Conservation (phyloP, 306 rosid species). For the Begonia peltatifolia region DNA sequence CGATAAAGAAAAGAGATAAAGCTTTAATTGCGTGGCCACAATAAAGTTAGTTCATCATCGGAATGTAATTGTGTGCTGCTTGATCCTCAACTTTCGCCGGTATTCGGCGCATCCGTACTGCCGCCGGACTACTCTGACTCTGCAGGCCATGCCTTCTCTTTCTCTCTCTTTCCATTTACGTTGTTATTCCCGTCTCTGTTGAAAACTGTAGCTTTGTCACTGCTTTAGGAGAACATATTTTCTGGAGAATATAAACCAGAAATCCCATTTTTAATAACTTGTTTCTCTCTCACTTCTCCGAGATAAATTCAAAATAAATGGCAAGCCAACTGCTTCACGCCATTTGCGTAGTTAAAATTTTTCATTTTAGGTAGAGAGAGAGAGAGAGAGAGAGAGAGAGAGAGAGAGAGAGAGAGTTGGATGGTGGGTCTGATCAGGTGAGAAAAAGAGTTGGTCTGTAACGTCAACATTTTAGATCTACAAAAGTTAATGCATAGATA, state of each 20-base stretch:
- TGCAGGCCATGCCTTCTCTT: constrained; percentile 28
- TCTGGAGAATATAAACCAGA: not conserved
- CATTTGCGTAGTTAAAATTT: no score
- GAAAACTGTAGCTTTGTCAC: constrained; percentile 31
- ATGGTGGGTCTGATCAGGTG: no score
- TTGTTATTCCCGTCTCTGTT: not conserved
- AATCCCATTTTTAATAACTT: not conserved
- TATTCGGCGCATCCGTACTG: constrained; percentile 29
- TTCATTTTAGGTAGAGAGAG: no score
- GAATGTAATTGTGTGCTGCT: not conserved
- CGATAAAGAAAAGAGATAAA: no score
- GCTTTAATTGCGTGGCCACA: no score
- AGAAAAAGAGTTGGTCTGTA: no score
- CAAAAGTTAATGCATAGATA: no score
- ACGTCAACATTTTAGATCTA: no score
- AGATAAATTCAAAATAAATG: not conserved
- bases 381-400: no score
- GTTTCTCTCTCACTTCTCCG: not conserved
- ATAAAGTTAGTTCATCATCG: no score
- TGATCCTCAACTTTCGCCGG: constrained; percentile 17
- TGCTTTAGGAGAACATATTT: constrained; percentile 37
- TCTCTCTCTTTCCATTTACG: not conserved
- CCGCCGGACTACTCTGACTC: constrained; percentile 21
- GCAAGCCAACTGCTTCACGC: constrained; percentile 8
- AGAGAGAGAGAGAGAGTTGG: no score